Evolutionary conservation across 2,329 filamentous ascomycete genomes (phyloP).

Genomic region (Sclerotinia subarctica): DNA sequence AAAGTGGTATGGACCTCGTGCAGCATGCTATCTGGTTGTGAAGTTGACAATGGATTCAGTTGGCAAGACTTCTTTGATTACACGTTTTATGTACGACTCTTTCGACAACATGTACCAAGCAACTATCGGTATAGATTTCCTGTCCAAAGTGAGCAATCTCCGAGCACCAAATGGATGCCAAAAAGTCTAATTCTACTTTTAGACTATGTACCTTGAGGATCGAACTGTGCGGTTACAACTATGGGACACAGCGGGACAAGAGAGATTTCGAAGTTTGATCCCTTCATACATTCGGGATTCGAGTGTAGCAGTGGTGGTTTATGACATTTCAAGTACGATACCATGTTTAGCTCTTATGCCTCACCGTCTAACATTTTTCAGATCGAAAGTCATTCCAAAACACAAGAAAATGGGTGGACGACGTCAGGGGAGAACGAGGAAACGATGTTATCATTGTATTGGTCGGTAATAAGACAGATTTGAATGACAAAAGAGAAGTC

Average conservation of each 20-base stretch:
- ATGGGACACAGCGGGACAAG: slow-evolving; percentile 98
- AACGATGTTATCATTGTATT: slow-evolving; percentile 99
- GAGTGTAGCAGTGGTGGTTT: slow-evolving; percentile 95
- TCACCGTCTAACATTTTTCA: slow-evolving; percentile 40
- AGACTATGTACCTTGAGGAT: slow-evolving; percentile 99
- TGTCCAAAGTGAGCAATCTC: slow-evolving; percentile 73
- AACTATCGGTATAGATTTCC: slow-evolving; percentile 98
- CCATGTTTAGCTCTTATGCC: neutral
- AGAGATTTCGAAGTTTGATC: slow-evolving; percentile 94
- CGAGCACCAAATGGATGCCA: slow-evolving; percentile 12
- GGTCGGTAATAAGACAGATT: slow-evolving; percentile 98
- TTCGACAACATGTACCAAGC: slow-evolving; percentile 99
- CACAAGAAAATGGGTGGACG: slow-evolving; percentile 99
- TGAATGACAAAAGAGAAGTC: slow-evolving; percentile 97
- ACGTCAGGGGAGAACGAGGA: slow-evolving; percentile 91
- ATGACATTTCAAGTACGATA: slow-evolving; percentile 83
- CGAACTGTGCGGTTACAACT: slow-evolving; percentile 94
- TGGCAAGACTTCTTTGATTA: slow-evolving; percentile 97
- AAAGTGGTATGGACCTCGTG: slow-evolving; percentile 72
- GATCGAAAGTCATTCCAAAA: slow-evolving; percentile 97
- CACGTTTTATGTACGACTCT: slow-evolving; percentile 99
- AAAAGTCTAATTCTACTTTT: slow-evolving; percentile 27
- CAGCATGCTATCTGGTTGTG: neutral
- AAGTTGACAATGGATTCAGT: slow-evolving; percentile 54
- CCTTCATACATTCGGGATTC: slow-evolving; percentile 98